Evolutionary conservation across 208 protist species (phyloP).

Genomic region (Kentomonas sorsogonicus): DNA sequence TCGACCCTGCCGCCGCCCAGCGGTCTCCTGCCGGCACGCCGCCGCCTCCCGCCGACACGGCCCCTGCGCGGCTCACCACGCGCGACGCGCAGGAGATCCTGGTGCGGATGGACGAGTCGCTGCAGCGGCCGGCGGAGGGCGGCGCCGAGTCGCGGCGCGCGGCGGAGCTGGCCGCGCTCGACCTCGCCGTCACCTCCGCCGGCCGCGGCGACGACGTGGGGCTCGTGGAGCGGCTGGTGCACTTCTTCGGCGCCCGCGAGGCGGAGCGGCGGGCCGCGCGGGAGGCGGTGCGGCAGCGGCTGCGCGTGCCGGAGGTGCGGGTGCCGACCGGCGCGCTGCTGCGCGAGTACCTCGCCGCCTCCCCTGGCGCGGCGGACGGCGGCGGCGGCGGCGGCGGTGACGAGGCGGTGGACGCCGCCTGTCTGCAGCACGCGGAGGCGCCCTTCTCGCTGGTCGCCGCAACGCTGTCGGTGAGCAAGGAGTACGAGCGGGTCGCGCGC

Average conservation of each 20-base stretch:
- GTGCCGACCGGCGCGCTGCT: too few species aligned
- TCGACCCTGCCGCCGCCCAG: not conserved
- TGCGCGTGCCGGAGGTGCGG: too few species aligned
- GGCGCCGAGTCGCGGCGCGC: not conserved
- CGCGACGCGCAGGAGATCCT: not conserved
- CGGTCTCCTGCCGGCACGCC: not conserved
- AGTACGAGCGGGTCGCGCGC: conserved; percentile 61
- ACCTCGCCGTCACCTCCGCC: conserved; percentile 33
- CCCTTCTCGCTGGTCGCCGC: conserved; percentile 63
- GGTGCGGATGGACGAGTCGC: conserved; percentile 3
- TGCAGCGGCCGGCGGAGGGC: not conserved
- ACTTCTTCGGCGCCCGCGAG: conserved; percentile 23
- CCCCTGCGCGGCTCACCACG: not conserved
- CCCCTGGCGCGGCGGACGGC: not conserved
- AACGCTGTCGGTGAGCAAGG: conserved; percentile 64
- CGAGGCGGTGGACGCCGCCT: not conserved
- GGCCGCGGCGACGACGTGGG: conserved; percentile 36
- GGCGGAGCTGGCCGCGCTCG: conserved; percentile 1
- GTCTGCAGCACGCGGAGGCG: conserved; percentile 11
- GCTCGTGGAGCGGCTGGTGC: conserved; percentile 50
- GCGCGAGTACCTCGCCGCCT: too few species aligned
- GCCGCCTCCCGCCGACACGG: not conserved
- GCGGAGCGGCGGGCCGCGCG: not conserved
- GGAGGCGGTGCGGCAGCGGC: not conserved
- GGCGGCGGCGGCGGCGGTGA: too few species aligned